Evolutionary conservation across 208 protist genomes (phyloP).

Genomic region (Trypanosoma melophagium): DNA sequence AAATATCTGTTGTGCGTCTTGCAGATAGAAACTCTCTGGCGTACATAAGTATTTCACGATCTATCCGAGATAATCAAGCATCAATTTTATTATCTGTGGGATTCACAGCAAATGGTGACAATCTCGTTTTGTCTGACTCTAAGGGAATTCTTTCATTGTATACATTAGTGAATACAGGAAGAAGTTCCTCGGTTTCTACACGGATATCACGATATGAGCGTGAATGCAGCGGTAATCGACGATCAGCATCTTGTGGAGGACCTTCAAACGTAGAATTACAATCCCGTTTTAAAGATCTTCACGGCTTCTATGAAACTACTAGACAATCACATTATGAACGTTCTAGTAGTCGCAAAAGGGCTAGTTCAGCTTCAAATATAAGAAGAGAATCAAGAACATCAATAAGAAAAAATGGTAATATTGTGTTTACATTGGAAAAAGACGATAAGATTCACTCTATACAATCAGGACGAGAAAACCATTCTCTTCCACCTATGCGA

Average conservation of each 20-base stretch:
- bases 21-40: not conserved
- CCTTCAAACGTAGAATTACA: conserved; percentile 62
- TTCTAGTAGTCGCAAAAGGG: not conserved
- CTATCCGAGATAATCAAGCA: not conserved
- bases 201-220: not conserved
- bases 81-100: conserved; percentile 27
- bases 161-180: conserved; percentile 3
- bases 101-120: conserved; percentile 20
- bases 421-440: conserved; percentile 11
- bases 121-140: conserved; percentile 28
- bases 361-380: not conserved
- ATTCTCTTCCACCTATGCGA: conserved; percentile 6
- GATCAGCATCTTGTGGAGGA: conserved; percentile 44
- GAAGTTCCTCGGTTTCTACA: no score
- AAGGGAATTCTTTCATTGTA: conserved; percentile 24
- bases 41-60: conserved; percentile 1
- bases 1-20: conserved; percentile 8
- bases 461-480: not conserved
- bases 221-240: conserved; percentile 12
- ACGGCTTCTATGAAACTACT: conserved; percentile 52
- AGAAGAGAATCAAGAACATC: not conserved
- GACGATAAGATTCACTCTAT: conserved; percentile 19
- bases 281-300: conserved; percentile 60
- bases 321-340: conserved; percentile 32
- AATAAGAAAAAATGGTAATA: conserved; percentile 16